Percentiles rank a stretch among this genome's conserved stretches.
These are phyloP conservation scores for Agaricus sinodeliciosus DNA, from an alignment of 768 basidiomycete species.

Conservation along the genomic window DNA sequence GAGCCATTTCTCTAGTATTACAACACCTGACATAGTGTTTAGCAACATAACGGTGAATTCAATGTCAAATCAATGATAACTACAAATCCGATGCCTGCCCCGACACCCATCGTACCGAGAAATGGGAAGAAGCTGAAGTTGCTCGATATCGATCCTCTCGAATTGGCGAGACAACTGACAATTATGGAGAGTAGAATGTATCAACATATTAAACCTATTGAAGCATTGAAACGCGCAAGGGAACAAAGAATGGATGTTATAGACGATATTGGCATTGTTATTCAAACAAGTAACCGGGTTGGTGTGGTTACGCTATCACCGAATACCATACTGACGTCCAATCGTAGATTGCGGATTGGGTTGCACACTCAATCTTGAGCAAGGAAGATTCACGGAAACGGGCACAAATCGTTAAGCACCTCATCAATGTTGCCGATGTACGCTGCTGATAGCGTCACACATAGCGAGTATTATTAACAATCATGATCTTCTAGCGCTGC, in stretches of 20 bases:
- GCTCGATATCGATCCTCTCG: slow-evolving; percentile 80
- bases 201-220: slow-evolving; percentile 82
- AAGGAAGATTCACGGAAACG: slow-evolving; percentile 82
- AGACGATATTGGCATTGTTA: slow-evolving; percentile 84
- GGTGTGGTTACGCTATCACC: slow-evolving; percentile 14
- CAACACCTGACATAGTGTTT: background rate
- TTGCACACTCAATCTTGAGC: slow-evolving; percentile 74
- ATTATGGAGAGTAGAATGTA: slow-evolving; percentile 85
- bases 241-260: slow-evolving; percentile 66
- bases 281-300: slow-evolving; percentile 83
- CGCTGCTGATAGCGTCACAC: slow-evolving; percentile 21
- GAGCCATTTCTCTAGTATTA: background rate
- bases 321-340: background rate
- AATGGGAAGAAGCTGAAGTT: slow-evolving; percentile 69
- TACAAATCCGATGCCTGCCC: slow-evolving; percentile 54
- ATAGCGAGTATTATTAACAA: background rate
- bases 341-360: slow-evolving; percentile 85
- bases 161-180: slow-evolving; percentile 89
- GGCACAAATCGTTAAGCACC: slow-evolving; percentile 77
- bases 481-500: slow-evolving; percentile 59
- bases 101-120: slow-evolving; percentile 71
- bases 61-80: slow-evolving; percentile 51
- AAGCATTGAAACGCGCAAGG: slow-evolving; percentile 81
- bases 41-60: slow-evolving; percentile 46
- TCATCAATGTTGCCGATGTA: slow-evolving; percentile 89